Evolutionary conservation across 2,329 filamentous ascomycete genomes (phyloP).

Genomic region (Trichoderma brevicompactum): DNA sequence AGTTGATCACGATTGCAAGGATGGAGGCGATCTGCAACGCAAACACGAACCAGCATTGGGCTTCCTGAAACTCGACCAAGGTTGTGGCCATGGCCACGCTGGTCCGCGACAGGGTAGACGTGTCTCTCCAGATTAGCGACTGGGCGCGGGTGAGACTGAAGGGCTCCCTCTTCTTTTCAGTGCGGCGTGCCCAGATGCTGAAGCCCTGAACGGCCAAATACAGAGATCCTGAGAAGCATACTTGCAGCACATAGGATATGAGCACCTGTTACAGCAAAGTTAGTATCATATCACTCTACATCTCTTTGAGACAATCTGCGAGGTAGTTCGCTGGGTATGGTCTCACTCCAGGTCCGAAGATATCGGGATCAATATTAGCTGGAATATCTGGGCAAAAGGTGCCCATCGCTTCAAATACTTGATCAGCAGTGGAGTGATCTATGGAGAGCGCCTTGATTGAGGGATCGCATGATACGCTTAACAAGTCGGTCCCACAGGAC

Average conservation of each 20-base stretch:
- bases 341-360: slow-evolving; percentile 47
- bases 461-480: slow-evolving; percentile 40
- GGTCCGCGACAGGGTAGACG: slow-evolving; percentile 44
- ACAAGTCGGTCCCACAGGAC: slow-evolving; percentile 42
- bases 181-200: slow-evolving; percentile 43
- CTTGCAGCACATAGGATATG: slow-evolving; percentile 47
- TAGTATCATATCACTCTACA: background rate
- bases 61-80: slow-evolving; percentile 48
- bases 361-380: slow-evolving; percentile 47
- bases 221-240: slow-evolving; percentile 42
- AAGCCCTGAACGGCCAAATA: slow-evolving; percentile 44
- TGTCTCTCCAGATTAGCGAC: slow-evolving; percentile 45
- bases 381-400: slow-evolving; percentile 44
- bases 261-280: slow-evolving; percentile 39
- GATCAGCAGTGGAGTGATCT: slow-evolving; percentile 35
- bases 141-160: slow-evolving; percentile 43
- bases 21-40: slow-evolving; percentile 48
- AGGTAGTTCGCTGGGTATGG: background rate
- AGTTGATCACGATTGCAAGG: slow-evolving; percentile 48
- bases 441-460: slow-evolving; percentile 37
- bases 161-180: slow-evolving; percentile 36
- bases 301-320: background rate
- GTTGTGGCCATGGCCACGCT: slow-evolving; percentile 48
- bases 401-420: slow-evolving; percentile 43
- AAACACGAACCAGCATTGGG: slow-evolving; percentile 48